Percentiles rank a stretch among this genome's conserved stretches.
Evolutionary conservation across 495 filamentous ascomycete species (phyloP).

Genomic region (Parathielavia appendiculata): DNA sequence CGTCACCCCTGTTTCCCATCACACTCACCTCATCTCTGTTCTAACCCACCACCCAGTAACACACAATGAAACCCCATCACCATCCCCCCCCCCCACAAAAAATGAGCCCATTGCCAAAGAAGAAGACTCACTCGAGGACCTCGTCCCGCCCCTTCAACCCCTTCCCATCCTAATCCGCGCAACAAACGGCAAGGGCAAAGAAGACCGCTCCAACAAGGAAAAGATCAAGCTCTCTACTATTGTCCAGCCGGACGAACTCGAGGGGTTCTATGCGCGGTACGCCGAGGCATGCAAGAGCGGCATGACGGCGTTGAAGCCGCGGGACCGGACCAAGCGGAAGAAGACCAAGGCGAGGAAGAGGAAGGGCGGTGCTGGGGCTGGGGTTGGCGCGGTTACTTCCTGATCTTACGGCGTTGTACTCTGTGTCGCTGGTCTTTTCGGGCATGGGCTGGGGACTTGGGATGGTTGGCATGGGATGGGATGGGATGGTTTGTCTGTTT

Average conservation of each 20-base stretch:
- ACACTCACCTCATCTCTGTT: slow-evolving; percentile 17
- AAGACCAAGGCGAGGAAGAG: slow-evolving; percentile 59
- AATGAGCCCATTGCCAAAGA: no score
- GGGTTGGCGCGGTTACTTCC: no score
- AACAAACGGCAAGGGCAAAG: slow-evolving; percentile 64
- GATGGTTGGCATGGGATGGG: no score
- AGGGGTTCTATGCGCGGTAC: slow-evolving; percentile 76
- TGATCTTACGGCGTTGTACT: no score
- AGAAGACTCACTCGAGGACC: slow-evolving; percentile 47
- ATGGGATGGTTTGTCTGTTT: no score
- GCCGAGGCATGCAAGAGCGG: slow-evolving; percentile 88
- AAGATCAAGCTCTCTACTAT: slow-evolving; percentile 84
- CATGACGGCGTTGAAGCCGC: slow-evolving; percentile 83
- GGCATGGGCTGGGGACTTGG: no score
- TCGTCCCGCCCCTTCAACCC: slow-evolving; percentile 49
- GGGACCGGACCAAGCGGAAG: slow-evolving; percentile 80
- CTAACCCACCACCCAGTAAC: neutral
- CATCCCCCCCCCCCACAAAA: slow-evolving; percentile 11
- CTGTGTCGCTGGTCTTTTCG: no score
- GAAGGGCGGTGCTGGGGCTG: slow-evolving; percentile 10
- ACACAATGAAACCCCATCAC: slow-evolving; percentile 16
- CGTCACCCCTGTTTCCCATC: neutral
- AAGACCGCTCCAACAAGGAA: slow-evolving; percentile 29
- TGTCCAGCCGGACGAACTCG: slow-evolving; percentile 67
- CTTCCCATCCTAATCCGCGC: slow-evolving; percentile 77